phyloP scores from a whole-genome alignment of 2,329 filamentous ascomycete species.

The Scorias spongiosa region DNA sequence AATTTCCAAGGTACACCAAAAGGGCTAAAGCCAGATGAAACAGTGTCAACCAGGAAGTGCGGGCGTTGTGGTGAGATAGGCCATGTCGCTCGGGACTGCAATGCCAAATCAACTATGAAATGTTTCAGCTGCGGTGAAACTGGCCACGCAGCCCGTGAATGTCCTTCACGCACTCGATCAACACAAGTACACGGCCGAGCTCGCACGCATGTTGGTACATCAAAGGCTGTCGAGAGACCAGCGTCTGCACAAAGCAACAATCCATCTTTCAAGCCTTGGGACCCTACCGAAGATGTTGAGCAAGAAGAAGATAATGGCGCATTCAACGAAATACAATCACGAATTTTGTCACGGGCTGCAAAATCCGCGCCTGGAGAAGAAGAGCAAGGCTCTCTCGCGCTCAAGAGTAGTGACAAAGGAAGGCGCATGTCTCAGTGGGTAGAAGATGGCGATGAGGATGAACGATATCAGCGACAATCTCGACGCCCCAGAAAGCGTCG shows the following conservation, averaged over 20 bases:
- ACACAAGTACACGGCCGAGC: background rate
- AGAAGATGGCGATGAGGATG: slow-evolving; percentile 4
- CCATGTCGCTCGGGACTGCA: slow-evolving; percentile 10
- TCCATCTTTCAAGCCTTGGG: background rate
- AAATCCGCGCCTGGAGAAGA: background rate
- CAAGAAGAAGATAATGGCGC: background rate
- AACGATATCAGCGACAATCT: slow-evolving; percentile 4
- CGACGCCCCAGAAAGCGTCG: slow-evolving; percentile 7
- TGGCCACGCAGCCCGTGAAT: slow-evolving; percentile 3
- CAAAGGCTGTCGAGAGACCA: background rate
- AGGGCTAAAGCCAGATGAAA: background rate
- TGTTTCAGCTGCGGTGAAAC: slow-evolving; percentile 2
- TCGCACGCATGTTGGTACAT: background rate
- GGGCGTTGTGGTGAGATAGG: slow-evolving; percentile 8
- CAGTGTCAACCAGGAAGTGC: slow-evolving; percentile 1
- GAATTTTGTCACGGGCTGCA: background rate
- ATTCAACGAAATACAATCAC: background rate
- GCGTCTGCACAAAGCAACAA: background rate
- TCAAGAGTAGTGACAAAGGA: background rate
- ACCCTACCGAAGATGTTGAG: background rate
- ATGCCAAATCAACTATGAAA: background rate
- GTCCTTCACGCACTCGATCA: background rate
- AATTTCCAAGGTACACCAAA: background rate
- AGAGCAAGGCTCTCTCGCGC: background rate
- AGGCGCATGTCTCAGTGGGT: background rate